Evolutionary conservation across 345 rosid genomes (phyloP), one percentile per base, ranked within the genome.

Genomic region (Nasturtium officinale): DNA sequence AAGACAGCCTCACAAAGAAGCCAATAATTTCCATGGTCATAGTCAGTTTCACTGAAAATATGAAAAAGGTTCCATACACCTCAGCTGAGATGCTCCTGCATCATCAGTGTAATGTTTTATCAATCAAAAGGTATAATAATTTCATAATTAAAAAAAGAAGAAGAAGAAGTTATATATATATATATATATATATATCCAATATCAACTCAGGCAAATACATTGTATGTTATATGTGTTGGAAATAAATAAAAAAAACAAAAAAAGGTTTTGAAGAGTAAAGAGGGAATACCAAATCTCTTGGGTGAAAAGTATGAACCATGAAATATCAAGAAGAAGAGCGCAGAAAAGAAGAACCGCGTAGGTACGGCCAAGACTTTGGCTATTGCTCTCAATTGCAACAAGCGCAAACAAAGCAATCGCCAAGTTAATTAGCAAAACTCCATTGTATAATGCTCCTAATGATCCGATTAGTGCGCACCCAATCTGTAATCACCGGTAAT

Each of bases 381-480:
- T 87, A 80, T 87, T 85, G 56, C 94, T 93, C 77, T 87, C 97
- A 53, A 90, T 89, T 30, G 96, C 97, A 2, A 90, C 96, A 48
- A 93, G 85, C 7, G 97, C 96, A 51, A 90, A 93, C 70, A 93
- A 81, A 4, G 97, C 89, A 26, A 94, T 88, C 64, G 77, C 88
- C 58, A 94, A 77, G 74, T 89, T 85, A 18, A 87, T 81, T 20
- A 93, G 65, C 81, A 86, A 74, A 1, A 90, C 90, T 33, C 98
- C 98, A 53, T 89, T 93, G 87, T 86, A 89, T 75, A 85, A 82
- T 68, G 98, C 96, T 2, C 98, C 97, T 2, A 90, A 78, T 7
- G 97, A 89, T 79, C 98, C 97, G 57, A 90, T 83, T 78, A 93
- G 72, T 6, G 98, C 89, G 74, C 97, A 89, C 3, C 89, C 96